Base-by-base conservation (phyloP, 495 filamentous ascomycete genomes). In the Hypoxylon trugodes region DNA sequence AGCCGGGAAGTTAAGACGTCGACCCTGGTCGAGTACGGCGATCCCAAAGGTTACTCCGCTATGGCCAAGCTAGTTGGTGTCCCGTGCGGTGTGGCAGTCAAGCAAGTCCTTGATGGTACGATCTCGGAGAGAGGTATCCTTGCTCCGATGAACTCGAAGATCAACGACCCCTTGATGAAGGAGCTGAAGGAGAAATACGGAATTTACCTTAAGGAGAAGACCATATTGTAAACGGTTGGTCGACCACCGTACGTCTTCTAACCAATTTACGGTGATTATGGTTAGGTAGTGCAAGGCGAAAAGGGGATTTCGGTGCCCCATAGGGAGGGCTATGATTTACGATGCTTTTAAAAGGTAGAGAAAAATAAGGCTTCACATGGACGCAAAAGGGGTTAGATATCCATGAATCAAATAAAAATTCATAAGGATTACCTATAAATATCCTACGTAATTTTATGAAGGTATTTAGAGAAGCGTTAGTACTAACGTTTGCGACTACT, bases 21-120 rank as follows among this genome's bases (percentile, higher is more conserved):
- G 33, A 97, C 93, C 9, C 84, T 97, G 6, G 82, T 82, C 75
- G 94, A 96, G 73, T 96, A 96, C 72, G 94, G 95, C 68, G 87
- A 87, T 67, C 88, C 90, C 7, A 81, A 84, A 47, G 89, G 91
- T 19, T 96, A 95, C 80, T 90, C 86, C 5, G 89, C 92, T 40
- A 97, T 97, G 94, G 93, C 93, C 24, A 92, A 90, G 78, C 72
- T 90, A 28, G 65, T 77, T 80, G 41, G 50, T 16, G 42, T 43
- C 28, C 48, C 41, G 8, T 42, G n/a, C 48, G 45, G 26, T 35
- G 19, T 38, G 30, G 90, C 90, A 43, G 86, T 90, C 56, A 88
- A 91, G 82, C 84, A 91, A 80, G 89, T 97, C 22, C 85, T 97
- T 40, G 82, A 91, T 69, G 94, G 93, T 6, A 90, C 85, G 6